These are phyloP conservation scores for Leptosphaerulina australis DNA, from an alignment of 2,329 filamentous ascomycete species.

Conservation along the genomic window DNA sequence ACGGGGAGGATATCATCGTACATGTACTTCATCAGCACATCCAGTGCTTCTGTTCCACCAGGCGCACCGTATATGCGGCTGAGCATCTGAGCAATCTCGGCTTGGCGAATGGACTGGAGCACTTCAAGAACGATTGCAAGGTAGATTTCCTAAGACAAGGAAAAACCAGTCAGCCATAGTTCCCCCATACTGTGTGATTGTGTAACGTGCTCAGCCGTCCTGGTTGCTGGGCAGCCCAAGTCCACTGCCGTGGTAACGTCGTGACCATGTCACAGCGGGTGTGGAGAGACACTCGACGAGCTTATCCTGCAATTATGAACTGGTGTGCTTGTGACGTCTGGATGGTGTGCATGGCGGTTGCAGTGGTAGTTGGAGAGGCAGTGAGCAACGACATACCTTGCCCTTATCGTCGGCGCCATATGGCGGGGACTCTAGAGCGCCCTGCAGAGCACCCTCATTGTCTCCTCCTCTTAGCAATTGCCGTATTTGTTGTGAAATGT, in stretches of 20 bases:
- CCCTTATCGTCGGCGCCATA: constrained; percentile 63
- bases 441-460: constrained; percentile 81
- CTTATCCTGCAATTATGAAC: constrained; percentile 21
- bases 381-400: constrained; percentile 53
- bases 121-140: constrained; percentile 89
- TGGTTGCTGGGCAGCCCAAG: constrained; percentile 33
- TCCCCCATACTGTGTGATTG: constrained; percentile 26
- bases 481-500: constrained; percentile 78
- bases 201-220: constrained; percentile 26
- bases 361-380: constrained; percentile 20
- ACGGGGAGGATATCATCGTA: constrained; percentile 62
- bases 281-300: constrained; percentile 34
- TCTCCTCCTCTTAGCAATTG: constrained; percentile 88
- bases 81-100: constrained; percentile 90
- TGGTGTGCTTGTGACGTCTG: constrained; percentile 12
- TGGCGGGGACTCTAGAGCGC: constrained; percentile 83
- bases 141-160: constrained; percentile 72
- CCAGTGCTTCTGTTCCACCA: constrained; percentile 82
- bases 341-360: constrained; percentile 6
- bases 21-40: constrained; percentile 98
- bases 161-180: constrained; percentile 38
- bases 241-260: constrained; percentile 29
- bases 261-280: constrained; percentile 21
- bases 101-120: constrained; percentile 92
- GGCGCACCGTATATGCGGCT: constrained; percentile 78